Percentiles rank a stretch among this genome's conserved stretches.
Conservation (phyloP, 257 asterid genomes). For the Ilex asprella region DNA sequence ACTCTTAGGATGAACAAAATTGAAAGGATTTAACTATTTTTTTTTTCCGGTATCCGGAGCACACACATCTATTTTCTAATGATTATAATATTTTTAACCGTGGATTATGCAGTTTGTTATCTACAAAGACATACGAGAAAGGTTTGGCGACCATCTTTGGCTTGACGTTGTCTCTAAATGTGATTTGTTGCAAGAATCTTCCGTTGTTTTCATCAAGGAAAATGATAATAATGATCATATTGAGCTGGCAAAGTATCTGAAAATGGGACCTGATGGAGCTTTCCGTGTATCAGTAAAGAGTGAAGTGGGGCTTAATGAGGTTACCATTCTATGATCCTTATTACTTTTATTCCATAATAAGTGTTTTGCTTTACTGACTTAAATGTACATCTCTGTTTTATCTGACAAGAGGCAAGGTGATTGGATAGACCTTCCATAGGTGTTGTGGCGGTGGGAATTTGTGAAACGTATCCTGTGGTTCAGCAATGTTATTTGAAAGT, state of each 20-base stretch:
- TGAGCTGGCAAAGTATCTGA: slow-evolving; percentile 71
- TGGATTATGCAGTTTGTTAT: slow-evolving; percentile 54
- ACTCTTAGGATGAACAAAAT: too few species aligned
- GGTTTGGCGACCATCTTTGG: slow-evolving; percentile 86
- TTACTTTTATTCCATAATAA: slow-evolving; percentile 6
- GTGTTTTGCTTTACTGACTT: background rate
- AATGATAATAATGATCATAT: slow-evolving; percentile 41
- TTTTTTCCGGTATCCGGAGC: too few species aligned
- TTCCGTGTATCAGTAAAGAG: slow-evolving; percentile 62
- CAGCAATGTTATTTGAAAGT: too few species aligned
- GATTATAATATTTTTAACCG: background rate
- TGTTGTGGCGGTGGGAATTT: too few species aligned
- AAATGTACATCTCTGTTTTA: background rate
- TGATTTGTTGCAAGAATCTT: slow-evolving; percentile 67
- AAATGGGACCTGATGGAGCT: slow-evolving; percentile 86
- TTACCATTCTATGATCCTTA: slow-evolving; percentile 18
- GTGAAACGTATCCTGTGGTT: too few species aligned
- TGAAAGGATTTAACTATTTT: too few species aligned
- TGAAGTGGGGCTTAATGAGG: slow-evolving; percentile 69
- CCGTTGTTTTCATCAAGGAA: slow-evolving; percentile 63
- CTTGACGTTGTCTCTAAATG: slow-evolving; percentile 87
- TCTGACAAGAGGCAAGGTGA: background rate
- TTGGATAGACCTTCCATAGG: too few species aligned
- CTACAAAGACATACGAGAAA: slow-evolving; percentile 80
- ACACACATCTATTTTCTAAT: too few species aligned